Base-by-base conservation (phyloP, 1,284 basidiomycete genomes). In the Ustilago bromivora region DNA sequence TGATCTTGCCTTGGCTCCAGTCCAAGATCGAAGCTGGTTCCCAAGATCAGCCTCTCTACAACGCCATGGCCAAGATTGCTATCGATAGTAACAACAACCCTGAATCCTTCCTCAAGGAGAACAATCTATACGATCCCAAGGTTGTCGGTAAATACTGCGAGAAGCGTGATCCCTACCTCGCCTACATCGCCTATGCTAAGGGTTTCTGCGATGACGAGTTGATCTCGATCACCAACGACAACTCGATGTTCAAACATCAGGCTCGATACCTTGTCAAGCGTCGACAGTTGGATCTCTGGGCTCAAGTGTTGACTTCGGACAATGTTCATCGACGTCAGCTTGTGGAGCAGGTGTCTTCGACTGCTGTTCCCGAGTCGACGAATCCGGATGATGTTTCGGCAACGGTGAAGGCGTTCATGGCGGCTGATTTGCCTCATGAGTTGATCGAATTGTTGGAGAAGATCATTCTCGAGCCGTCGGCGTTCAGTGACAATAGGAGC, bases 161-260 rank as follows among this genome's bases (percentile, higher is more conserved):
- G 89, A 94, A 94, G 78, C 93, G 97, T 61, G 97, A 99, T 87
- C 97, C 97, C 8, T 98, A 98, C 88, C 90, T 99, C 71, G 97
- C 97, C 34, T 99, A 97, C 89, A 99, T 99, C 83, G 97, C 97
- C 1, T 99, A 99, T 87, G 97, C 97, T 61, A 99, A 99, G 88
- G 97, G 97, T 78, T 93, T 98, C 88, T 99, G 97, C 85, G 97
- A 99, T 81, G 95, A 99, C 12, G 97, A 99, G 88, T 91, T 99
- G 79, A 95, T 99, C 86, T 87, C 91, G 38, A 96, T 99, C 87
- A 99, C 97, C 63, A 99, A 99, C 87, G 96, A 98, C 82, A 99
- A 99, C 89, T 93, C 95, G 38, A 99, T 99, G 97, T 99, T 97
- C 91, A 99, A 99, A 89, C 96, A 99, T 86, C 97, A 99, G 88